phyloP scores from a whole-genome alignment of 768 basidiomycete genomes.

The Hortiboletus campestris region DNA sequence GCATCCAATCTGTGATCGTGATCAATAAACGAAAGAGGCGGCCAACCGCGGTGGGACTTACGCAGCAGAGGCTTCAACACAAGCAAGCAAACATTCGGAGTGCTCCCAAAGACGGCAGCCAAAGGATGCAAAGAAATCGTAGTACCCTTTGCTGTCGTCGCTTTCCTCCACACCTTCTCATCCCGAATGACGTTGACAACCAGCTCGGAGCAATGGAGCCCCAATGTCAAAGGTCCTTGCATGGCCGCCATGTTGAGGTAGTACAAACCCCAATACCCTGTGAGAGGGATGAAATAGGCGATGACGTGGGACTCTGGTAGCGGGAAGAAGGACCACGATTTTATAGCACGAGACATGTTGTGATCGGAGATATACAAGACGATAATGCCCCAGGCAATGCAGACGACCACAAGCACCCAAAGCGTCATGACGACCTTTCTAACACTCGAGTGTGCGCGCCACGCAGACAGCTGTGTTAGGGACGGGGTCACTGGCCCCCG shows the following conservation, averaged over 20 bases:
- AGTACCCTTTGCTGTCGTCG: slow-evolving; percentile 15
- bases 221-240: slow-evolving; percentile 31
- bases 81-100: slow-evolving; percentile 15
- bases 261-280: slow-evolving; percentile 24
- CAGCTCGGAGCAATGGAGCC: slow-evolving; percentile 28
- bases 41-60: slow-evolving; percentile 11
- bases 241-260: slow-evolving; percentile 25
- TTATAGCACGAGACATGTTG: not conserved
- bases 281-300: slow-evolving; percentile 23
- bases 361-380: slow-evolving; percentile 5
- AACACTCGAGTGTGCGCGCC: slow-evolving; percentile 26
- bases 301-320: slow-evolving; percentile 14
- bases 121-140: slow-evolving; percentile 21
- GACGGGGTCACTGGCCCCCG: slow-evolving; percentile 16
- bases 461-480: slow-evolving; percentile 25
- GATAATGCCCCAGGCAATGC: slow-evolving; percentile 22
- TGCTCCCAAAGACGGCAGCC: slow-evolving; percentile 20
- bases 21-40: not conserved
- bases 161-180: slow-evolving; percentile 27
- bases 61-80: slow-evolving; percentile 26
- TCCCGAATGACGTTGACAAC: slow-evolving; percentile 30
- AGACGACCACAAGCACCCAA: slow-evolving; percentile 23
- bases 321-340: slow-evolving; percentile 31
- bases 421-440: slow-evolving; percentile 22
- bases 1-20: slow-evolving; percentile 30